phyloP scores from a whole-genome alignment of 1,284 basidiomycete genomes.

The Phylloporus sp. region DNA sequence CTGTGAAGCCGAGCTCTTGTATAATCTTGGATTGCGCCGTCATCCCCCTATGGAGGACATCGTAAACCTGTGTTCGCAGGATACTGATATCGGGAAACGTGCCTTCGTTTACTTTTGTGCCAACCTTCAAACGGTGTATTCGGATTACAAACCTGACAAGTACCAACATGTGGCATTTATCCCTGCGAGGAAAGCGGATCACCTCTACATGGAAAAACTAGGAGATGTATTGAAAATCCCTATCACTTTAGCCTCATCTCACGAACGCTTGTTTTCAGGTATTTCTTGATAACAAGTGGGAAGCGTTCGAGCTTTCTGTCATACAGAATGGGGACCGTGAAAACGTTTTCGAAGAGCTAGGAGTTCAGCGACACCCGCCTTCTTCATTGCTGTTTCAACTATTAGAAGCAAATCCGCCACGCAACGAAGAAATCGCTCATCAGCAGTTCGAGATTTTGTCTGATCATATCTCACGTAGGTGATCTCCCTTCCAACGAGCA shows the following conservation, averaged over 20 bases:
- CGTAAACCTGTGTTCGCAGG: conserved; percentile 58
- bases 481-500: neutral
- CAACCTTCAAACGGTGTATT: conserved; percentile 68
- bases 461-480: neutral
- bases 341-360: neutral
- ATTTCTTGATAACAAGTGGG: neutral
- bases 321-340: neutral
- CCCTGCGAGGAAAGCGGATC: neutral
- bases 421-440: neutral
- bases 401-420: neutral
- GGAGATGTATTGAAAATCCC: conserved; percentile 55
- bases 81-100: neutral
- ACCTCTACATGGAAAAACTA: conserved; percentile 55
- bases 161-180: conserved; percentile 53
- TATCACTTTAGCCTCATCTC: neutral
- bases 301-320: neutral
- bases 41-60: conserved; percentile 63
- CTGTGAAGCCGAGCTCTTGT: conserved; percentile 7
- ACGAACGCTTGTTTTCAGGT: neutral
- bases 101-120: conserved; percentile 82
- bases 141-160: conserved; percentile 61
- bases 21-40: conserved; percentile 5
- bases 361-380: neutral
- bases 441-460: neutral
- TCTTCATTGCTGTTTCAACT: neutral